phyloP scores from a whole-genome alignment of 768 basidiomycete genomes.

The Crepidotus variabilis region DNA sequence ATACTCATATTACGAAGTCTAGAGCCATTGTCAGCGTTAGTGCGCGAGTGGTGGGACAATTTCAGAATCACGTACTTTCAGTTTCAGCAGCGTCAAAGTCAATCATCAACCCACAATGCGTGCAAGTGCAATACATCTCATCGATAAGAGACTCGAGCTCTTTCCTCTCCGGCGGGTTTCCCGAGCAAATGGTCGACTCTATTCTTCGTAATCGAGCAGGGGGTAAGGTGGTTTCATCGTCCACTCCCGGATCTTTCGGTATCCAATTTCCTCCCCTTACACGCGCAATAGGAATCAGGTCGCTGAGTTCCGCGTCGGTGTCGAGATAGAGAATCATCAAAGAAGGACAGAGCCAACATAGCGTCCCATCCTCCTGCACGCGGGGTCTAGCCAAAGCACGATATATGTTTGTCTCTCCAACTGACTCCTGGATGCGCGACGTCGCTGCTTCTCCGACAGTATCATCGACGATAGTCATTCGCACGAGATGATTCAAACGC shows the following conservation, averaged over 20 bases:
- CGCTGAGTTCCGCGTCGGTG: constrained; percentile 8
- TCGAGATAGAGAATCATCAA: constrained; percentile 21
- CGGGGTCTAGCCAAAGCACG: constrained; percentile 19
- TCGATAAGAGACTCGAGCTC: constrained; percentile 12
- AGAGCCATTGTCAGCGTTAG: neutral
- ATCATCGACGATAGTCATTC: constrained; percentile 19
- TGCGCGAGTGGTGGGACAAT: neutral
- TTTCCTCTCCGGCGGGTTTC: constrained; percentile 14
- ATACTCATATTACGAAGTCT: too few species aligned
- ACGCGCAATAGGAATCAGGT: constrained; percentile 19
- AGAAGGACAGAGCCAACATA: constrained; percentile 24
- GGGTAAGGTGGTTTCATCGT: neutral
- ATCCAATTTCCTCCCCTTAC: constrained; percentile 14
- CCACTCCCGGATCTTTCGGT: too few species aligned
- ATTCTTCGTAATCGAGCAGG: constrained; percentile 17
- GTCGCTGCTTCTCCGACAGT: constrained; percentile 8
- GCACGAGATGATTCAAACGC: constrained; percentile 23
- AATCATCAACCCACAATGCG: constrained; percentile 3
- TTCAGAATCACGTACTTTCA: neutral
- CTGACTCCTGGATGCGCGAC: neutral
- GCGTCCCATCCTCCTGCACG: constrained; percentile 4
- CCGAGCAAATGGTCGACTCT: constrained; percentile 20
- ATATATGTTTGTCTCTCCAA: constrained; percentile 15
- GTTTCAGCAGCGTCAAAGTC: neutral
- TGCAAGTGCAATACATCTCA: constrained; percentile 15